phyloP scores from a whole-genome alignment of 768 basidiomycete genomes.

The Astraeus odoratus region DNA sequence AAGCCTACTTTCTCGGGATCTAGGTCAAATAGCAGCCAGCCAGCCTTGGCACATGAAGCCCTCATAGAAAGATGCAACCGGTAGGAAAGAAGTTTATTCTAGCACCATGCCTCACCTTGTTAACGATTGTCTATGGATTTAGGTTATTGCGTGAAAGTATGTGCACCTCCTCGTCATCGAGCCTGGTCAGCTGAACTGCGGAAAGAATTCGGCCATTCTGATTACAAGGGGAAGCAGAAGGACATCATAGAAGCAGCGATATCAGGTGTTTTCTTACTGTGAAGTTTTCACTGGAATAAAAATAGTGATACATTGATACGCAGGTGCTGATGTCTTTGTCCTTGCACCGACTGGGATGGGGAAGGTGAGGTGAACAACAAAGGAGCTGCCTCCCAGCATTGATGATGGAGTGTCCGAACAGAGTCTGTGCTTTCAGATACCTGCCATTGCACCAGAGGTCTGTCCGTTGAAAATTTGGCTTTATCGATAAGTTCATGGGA shows the following conservation, averaged over 20 bases:
- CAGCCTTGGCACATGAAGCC: not conserved
- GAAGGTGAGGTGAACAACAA: slow-evolving; percentile 55
- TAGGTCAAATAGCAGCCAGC: not conserved
- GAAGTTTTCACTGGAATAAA: not conserved
- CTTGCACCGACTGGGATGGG: slow-evolving; percentile 88
- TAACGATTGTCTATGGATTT: not conserved
- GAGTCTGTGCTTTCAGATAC: slow-evolving; percentile 85
- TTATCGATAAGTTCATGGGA: not conserved
- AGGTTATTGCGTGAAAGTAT: not conserved
- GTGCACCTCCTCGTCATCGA: not conserved
- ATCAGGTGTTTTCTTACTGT: slow-evolving; percentile 36
- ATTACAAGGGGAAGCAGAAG: slow-evolving; percentile 72
- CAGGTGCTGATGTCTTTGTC: slow-evolving; percentile 70
- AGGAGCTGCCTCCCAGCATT: not conserved
- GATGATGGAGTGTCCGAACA: slow-evolving; percentile 16
- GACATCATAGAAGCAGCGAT: slow-evolving; percentile 69
- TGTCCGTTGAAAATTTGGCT: not conserved
- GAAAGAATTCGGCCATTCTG: slow-evolving; percentile 63
- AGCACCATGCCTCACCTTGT: not conserved
- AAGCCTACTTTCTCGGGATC: not conserved
- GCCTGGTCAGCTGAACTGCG: not conserved
- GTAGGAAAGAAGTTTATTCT: not conserved
- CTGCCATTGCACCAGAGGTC: slow-evolving; percentile 62
- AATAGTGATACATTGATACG: too few relatives aligned
- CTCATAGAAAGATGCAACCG: slow-evolving; percentile 1